Evolutionary conservation across 2,329 filamentous ascomycete species (phyloP).

Genomic region (Monosporascus sp.): DNA sequence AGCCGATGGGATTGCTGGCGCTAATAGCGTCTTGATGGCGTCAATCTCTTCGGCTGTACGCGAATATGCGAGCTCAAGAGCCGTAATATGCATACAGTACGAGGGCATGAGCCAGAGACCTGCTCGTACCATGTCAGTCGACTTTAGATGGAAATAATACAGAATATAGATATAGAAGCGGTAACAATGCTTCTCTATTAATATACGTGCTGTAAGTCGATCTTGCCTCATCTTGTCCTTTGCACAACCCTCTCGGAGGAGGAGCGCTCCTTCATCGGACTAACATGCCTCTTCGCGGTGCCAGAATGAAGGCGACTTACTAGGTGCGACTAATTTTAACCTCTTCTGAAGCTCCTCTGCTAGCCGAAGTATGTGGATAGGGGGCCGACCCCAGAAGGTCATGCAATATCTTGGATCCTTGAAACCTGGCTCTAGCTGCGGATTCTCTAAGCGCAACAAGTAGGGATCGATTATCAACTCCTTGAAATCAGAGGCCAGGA

Average conservation of each 20-base stretch:
- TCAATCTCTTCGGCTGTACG: slow-evolving; percentile 65
- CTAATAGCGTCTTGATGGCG: slow-evolving; percentile 52
- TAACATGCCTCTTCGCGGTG: no score
- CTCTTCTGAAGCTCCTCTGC: slow-evolving; percentile 63
- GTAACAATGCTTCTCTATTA: background rate
- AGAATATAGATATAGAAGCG: no score
- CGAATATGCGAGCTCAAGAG: slow-evolving; percentile 78
- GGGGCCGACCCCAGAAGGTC: slow-evolving; percentile 83
- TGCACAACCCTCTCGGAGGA: no score
- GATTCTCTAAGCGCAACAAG: slow-evolving; percentile 62
- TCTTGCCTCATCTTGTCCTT: no score
- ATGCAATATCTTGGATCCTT: slow-evolving; percentile 74
- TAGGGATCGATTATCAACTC: slow-evolving; percentile 73
- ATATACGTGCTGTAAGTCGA: no score
- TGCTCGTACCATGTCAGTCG: slow-evolving; percentile 25
- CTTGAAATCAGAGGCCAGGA: slow-evolving; percentile 62
- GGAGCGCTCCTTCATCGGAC: no score
- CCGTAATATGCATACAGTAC: slow-evolving; percentile 75
- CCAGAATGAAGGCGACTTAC: slow-evolving; percentile 43
- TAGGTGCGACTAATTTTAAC: slow-evolving; percentile 58
- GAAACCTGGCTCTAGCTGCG: slow-evolving; percentile 60
- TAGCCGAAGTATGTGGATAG: slow-evolving; percentile 62
- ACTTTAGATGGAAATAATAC: background rate
- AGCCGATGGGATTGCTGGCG: slow-evolving; percentile 51
- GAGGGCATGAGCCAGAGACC: slow-evolving; percentile 83